These are phyloP conservation scores for Urochloa ruziziensis DNA, from an alignment of 176 grass and related monocot species.

Conservation along the genomic window DNA sequence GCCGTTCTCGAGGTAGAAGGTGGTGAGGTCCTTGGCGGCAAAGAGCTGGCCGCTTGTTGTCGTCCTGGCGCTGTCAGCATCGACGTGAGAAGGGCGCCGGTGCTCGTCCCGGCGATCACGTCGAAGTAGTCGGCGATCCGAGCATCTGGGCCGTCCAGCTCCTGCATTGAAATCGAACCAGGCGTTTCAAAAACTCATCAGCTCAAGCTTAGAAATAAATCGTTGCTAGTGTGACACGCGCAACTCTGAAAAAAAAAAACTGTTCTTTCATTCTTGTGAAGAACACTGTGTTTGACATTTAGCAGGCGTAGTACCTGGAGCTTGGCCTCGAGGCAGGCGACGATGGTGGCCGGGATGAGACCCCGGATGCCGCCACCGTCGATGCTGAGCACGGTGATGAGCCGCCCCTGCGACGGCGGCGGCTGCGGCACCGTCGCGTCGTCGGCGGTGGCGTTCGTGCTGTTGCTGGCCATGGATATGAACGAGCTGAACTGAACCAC, in stretches of 20 bases:
- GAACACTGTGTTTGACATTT: no score
- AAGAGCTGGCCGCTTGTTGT: conserved; percentile 59
- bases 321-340: conserved; percentile 58
- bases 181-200: no score
- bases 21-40: conserved; percentile 43
- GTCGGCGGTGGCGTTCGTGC: background rate
- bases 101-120: conserved; percentile 62
- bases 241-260: no score
- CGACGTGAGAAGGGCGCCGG: conserved; percentile 51
- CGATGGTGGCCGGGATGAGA: conserved; percentile 60
- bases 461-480: background rate
- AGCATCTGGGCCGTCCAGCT: conserved; percentile 55
- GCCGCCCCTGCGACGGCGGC: conserved; percentile 34
- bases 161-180: background rate
- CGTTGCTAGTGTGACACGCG: background rate
- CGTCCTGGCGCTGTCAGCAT: conserved; percentile 58
- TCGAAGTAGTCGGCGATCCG: conserved; percentile 70
- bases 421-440: background rate
- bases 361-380: conserved; percentile 79
- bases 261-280: no score
- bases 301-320: conserved; percentile 36
- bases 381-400: conserved; percentile 66
- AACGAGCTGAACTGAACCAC: background rate
- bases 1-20: conserved; percentile 60
- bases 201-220: no score